Percentiles rank a stretch among this genome's conserved stretches.
phyloP scores from a whole-genome alignment of 352 stramenopile genomes.

The Saprolegnia parasitica region DNA sequence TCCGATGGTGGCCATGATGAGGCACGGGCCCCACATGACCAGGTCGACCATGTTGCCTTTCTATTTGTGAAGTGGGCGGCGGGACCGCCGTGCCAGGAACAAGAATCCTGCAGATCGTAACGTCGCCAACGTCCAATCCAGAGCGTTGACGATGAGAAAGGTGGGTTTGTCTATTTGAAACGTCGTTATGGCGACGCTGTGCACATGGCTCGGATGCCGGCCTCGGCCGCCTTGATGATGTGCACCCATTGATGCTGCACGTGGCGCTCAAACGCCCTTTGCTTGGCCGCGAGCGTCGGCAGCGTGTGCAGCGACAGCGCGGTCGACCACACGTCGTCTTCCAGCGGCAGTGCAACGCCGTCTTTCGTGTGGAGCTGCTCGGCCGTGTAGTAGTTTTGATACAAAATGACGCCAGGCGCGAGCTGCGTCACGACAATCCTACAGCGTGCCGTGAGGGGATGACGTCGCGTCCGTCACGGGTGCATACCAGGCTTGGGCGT shows the following conservation, averaged over 20 bases:
- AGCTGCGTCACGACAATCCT: constrained; percentile 26
- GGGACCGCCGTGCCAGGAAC: no score
- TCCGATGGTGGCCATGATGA: constrained; percentile 24
- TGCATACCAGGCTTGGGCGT: constrained; percentile 24
- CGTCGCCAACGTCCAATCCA: background rate
- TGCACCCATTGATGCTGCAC: background rate
- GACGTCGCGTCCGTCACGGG: background rate
- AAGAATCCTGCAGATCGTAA: no score
- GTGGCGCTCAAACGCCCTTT: background rate
- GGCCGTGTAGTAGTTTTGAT: constrained; percentile 27
- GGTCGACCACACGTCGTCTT: background rate
- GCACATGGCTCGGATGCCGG: background rate
- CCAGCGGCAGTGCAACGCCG: background rate
- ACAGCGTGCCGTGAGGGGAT: background rate
- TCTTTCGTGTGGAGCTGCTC: constrained; percentile 10
- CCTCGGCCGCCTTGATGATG: constrained; percentile 13
- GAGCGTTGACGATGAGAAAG: background rate
- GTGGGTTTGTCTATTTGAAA: background rate
- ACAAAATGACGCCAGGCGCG: constrained; percentile 4
- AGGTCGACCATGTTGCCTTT: background rate
- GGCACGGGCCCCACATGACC: constrained; percentile 20
- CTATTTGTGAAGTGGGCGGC: no score
- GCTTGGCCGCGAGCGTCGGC: background rate
- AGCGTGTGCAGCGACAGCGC: background rate
- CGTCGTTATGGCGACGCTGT: background rate